These are phyloP conservation scores for Neonectria hederae DNA, from an alignment of 2,329 filamentous ascomycete species.

Conservation along the genomic window DNA sequence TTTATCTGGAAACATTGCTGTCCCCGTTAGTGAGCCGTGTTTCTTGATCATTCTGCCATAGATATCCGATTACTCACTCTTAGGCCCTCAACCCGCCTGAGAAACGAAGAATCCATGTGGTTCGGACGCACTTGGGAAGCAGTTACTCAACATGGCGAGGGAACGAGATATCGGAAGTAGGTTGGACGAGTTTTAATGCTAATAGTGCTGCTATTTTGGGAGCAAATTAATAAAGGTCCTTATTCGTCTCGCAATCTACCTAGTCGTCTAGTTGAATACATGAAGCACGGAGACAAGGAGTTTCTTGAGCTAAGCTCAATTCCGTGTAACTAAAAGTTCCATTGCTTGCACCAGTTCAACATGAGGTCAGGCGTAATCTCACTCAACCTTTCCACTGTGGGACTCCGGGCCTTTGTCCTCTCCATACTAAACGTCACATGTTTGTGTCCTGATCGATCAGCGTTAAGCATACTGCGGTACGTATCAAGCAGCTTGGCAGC, in stretches of 20 bases:
- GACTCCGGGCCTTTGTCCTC: background rate
- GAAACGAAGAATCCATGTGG: no score
- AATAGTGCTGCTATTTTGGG: no score
- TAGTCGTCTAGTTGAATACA: no score
- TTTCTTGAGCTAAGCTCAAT: no score
- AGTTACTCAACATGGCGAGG: background rate
- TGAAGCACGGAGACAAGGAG: no score
- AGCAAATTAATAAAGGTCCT: no score
- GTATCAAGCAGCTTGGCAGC: constrained; percentile 17
- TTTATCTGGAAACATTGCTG: no score
- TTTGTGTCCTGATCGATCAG: background rate
- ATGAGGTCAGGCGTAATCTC: background rate
- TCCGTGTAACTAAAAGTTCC: constrained; percentile 3
- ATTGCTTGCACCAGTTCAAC: constrained; percentile 17
- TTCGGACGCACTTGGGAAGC: background rate
- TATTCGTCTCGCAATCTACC: no score
- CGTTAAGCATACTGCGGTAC: constrained; percentile 3
- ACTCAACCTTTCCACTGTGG: background rate
- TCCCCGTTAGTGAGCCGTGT: background rate
- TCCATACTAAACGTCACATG: constrained; percentile 1
- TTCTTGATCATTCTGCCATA: no score
- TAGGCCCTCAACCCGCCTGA: no score
- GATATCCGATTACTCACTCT: no score
- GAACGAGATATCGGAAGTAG: background rate
- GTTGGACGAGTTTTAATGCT: background rate